phyloP scores from a whole-genome alignment of 1,284 basidiomycete genomes.

The Boletus smithii region DNA sequence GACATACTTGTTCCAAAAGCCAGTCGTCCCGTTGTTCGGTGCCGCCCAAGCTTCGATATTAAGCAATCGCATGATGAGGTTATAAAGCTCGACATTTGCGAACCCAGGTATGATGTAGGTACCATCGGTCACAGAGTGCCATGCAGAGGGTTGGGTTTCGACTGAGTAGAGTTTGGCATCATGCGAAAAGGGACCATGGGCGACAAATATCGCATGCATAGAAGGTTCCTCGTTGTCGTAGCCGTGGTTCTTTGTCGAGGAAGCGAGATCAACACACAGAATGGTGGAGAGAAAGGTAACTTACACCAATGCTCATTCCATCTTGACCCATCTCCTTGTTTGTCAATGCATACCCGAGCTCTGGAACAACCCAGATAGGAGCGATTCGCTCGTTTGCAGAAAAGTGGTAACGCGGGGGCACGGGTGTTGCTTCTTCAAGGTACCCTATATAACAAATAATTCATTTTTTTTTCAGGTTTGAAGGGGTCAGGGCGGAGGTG shows the following conservation, averaged over 20 bases:
- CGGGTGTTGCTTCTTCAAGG: slow-evolving; percentile 37
- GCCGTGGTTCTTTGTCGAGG: slow-evolving; percentile 85
- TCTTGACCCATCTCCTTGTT: slow-evolving; percentile 58
- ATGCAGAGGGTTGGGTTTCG: slow-evolving; percentile 43
- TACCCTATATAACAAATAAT: slow-evolving; percentile 14
- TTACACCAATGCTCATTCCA: slow-evolving; percentile 72
- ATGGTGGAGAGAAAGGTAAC: slow-evolving; percentile 27
- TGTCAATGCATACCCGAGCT: slow-evolving; percentile 72
- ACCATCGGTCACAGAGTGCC: slow-evolving; percentile 62
- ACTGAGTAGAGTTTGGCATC: slow-evolving; percentile 49
- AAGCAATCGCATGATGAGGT: slow-evolving; percentile 73
- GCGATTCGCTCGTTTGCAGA: slow-evolving; percentile 70
- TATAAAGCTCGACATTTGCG: slow-evolving; percentile 82
- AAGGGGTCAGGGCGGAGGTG: neutral
- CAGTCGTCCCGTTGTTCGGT: slow-evolving; percentile 69
- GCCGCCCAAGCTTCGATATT: slow-evolving; percentile 59
- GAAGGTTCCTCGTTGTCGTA: slow-evolving; percentile 74
- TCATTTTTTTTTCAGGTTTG: too few species aligned
- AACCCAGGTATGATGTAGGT: slow-evolving; percentile 78
- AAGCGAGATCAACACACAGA: neutral
- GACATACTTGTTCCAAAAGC: slow-evolving; percentile 79
- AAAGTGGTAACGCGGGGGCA: slow-evolving; percentile 82
- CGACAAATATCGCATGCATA: slow-evolving; percentile 90
- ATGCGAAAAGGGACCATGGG: slow-evolving; percentile 80
- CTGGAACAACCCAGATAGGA: slow-evolving; percentile 82